These are phyloP conservation scores for Mycena floridula DNA, from an alignment of 768 basidiomycete species.

Conservation along the genomic window DNA sequence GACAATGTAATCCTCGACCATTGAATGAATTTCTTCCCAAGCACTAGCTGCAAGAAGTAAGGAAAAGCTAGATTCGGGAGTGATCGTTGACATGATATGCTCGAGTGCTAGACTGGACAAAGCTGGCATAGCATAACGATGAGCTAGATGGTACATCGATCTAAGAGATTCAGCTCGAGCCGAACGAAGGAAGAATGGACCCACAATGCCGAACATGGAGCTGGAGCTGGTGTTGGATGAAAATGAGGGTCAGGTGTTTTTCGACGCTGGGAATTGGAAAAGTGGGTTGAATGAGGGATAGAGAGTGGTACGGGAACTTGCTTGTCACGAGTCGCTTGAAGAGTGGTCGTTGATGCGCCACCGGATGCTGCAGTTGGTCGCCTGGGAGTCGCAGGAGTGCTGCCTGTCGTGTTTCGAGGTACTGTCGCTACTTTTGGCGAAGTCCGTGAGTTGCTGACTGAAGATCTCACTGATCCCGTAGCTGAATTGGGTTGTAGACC, in stretches of 20 bases:
- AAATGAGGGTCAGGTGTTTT: constrained; percentile 58
- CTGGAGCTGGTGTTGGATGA: constrained; percentile 58
- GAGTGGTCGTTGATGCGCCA: not conserved
- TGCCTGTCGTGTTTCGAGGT: not conserved
- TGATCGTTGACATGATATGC: constrained; percentile 67
- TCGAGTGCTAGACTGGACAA: constrained; percentile 64
- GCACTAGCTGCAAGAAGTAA: constrained; percentile 60
- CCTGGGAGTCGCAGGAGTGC: not conserved
- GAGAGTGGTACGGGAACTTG: constrained; percentile 33
- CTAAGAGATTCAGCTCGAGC: too few relatives aligned
- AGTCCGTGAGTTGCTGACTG: not conserved
- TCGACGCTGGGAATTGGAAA: constrained; percentile 38
- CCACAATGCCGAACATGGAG: constrained; percentile 66
- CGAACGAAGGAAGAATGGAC: too few relatives aligned
- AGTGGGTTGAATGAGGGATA: constrained; percentile 30
- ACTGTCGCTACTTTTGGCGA: too few relatives aligned
- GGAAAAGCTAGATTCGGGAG: constrained; percentile 60
- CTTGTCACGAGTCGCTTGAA: constrained; percentile 23
- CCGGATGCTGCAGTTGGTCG: not conserved
- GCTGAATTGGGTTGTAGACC: not conserved
- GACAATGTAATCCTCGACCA: constrained; percentile 64
- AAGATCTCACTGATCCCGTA: not conserved
- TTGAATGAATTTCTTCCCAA: constrained; percentile 57
- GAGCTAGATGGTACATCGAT: constrained; percentile 73
- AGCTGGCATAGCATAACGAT: constrained; percentile 64